Base-by-base conservation (phyloP, 139 green algal genomes). In the Medakamo hakoo region DNA sequence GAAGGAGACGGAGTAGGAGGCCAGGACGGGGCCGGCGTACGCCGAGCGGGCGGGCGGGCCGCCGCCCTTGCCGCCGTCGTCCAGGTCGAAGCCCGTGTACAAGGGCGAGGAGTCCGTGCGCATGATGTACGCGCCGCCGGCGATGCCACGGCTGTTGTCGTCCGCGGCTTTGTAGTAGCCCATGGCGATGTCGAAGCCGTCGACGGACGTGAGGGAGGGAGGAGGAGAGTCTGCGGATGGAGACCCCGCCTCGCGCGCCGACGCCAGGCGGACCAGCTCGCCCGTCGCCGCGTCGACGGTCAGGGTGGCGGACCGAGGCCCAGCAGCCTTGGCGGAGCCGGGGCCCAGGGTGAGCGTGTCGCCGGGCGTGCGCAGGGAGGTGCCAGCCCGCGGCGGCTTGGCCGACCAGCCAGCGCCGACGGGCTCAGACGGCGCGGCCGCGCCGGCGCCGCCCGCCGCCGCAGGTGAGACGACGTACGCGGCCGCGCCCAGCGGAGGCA, bases 111-210 rank as follows among this genome's bases (percentile, higher is more conserved):
- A 27, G 27, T 29, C 20, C 27, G 67, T 64, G 31, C 73, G 68
- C 70, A 87, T 85, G 61, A 88, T 81, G 70, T 88, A 86, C 0
- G 82, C 80, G 25, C 82, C 80, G 19, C n/a, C n/a, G n/a, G n/a
- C n/a, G n/a, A n/a, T n/a, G n/a, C n/a, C n/a, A n/a, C n/a, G n/a
- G n/a, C n/a, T n/a, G n/a, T n/a, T n/a, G 27, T 62, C 72, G 58
- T 82, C 75, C 55, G 69, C 76, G 49, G 63, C 55, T 62, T 82
- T 80, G 69, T 82, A 82, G 66, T 66, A 77, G 60, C 4, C 56
- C 3, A 74, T 57, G 24, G 48, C 23, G 24, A 63, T 57, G 1
- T 49, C 23, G 2, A 22, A 14, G n/a, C 31, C 63, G 2, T 26
- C 49, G n/a, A n/a, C n/a, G 4, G 19, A 52, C 4, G 4, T 58